Conservation (phyloP, 2,329 filamentous ascomycete genomes). For the Lachnellula suecica region DNA sequence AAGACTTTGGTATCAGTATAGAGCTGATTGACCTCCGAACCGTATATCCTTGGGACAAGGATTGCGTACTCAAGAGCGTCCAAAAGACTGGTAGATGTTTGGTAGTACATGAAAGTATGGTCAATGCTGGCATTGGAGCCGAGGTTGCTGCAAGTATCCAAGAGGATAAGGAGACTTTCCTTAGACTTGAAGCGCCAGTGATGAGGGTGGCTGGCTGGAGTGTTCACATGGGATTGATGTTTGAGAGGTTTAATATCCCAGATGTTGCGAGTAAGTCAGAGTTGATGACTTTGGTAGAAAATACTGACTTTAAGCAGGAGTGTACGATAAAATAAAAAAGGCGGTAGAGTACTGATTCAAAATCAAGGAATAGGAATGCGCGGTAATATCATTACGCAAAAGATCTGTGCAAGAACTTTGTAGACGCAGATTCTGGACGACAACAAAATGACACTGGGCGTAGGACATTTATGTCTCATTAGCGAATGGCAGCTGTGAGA, state of each 20-base stretch:
- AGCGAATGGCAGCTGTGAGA: too few species aligned
- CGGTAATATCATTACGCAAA: too few species aligned
- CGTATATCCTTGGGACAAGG: conserved; percentile 72
- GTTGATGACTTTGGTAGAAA: not conserved
- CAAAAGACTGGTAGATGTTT: conserved; percentile 68
- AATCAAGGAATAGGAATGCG: too few species aligned
- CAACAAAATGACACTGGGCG: too few species aligned
- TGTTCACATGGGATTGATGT: conserved; percentile 65
- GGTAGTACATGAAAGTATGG: conserved; percentile 74
- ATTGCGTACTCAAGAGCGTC: conserved; percentile 64
- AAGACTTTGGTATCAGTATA: conserved; percentile 62
- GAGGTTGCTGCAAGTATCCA: conserved; percentile 73
- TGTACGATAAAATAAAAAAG: conserved; percentile 35
- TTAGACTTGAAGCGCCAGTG: conserved; percentile 68
- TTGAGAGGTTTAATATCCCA: conserved; percentile 65
- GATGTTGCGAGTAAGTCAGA: conserved; percentile 64
- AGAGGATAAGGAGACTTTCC: conserved; percentile 59
- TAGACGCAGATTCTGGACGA: too few species aligned
- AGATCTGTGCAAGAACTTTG: too few species aligned
- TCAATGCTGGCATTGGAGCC: conserved; percentile 71
- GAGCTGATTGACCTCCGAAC: conserved; percentile 72
- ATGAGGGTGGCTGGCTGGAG: conserved; percentile 70
- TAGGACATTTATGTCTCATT: too few species aligned
- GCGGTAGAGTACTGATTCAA: conserved; percentile 28
- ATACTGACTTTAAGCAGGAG: conserved; percentile 25